Percentiles rank a stretch among this genome's conserved stretches.
Evolutionary conservation across 176 grass and related monocot genomes (phyloP).

Genomic region (Dendrocalamus sinicus): DNA sequence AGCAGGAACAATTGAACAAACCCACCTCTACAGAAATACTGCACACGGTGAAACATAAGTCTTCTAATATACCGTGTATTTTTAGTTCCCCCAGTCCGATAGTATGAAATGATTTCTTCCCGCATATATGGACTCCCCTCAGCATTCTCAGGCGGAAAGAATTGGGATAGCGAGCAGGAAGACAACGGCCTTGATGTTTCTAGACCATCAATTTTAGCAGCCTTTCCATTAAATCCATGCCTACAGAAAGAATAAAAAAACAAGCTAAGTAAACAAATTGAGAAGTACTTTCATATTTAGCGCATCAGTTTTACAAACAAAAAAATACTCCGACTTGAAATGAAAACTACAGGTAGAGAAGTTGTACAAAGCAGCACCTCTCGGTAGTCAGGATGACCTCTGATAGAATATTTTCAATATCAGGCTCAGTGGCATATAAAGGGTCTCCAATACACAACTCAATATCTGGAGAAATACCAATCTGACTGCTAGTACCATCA

Average conservation of each 20-base stretch:
- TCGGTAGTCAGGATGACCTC: slow-evolving; percentile 50
- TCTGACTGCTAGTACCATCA: slow-evolving; percentile 13
- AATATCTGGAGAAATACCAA: slow-evolving; percentile 37
- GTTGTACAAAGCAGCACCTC: slow-evolving; percentile 44
- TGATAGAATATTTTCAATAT: slow-evolving; percentile 52
- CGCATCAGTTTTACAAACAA: background rate
- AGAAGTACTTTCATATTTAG: background rate
- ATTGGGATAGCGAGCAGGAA: slow-evolving; percentile 26
- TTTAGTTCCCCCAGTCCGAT: slow-evolving; percentile 6
- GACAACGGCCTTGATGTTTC: slow-evolving; percentile 10
- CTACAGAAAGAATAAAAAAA: slow-evolving; percentile 32
- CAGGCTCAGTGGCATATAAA: slow-evolving; percentile 38
- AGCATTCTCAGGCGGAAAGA: slow-evolving; percentile 32
- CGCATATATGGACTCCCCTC: slow-evolving; percentile 29
- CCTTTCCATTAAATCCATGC: slow-evolving; percentile 44
- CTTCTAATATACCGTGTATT: slow-evolving; percentile 29
- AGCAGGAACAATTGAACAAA: background rate
- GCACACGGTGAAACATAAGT: slow-evolving; percentile 49
- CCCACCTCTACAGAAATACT: slow-evolving; percentile 49
- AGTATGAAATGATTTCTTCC: slow-evolving; percentile 26
- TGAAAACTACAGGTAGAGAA: slow-evolving; percentile 6
- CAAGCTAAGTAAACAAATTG: background rate
- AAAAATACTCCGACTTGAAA: background rate
- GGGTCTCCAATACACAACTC: slow-evolving; percentile 17
- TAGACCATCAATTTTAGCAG: slow-evolving; percentile 39